Base-by-base conservation (phyloP, 2,329 filamentous ascomycete species). In the Alternaria conjuncta region DNA sequence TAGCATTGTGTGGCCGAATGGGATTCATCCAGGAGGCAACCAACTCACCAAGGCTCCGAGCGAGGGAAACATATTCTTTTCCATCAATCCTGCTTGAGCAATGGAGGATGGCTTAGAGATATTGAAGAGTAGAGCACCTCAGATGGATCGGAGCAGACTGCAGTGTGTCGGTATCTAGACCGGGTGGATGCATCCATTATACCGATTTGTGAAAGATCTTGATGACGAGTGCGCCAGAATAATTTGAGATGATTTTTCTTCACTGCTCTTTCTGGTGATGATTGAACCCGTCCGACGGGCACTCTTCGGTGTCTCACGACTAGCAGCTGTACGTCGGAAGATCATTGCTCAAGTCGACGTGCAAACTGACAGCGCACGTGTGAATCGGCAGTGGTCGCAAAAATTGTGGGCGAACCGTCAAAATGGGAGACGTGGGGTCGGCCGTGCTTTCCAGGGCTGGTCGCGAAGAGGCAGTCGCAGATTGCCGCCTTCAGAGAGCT, bases 11-110 rank as follows among this genome's bases (percentile, higher is more conserved):
- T 76, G 73, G 73, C 66, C 71, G 5, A 61, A 61, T 10, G 75
- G 74, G 3, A 60, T 63, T 9, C 62, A 75, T 59, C 70, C 70
- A 30, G 71, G 68, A 28, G 72, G 71, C 5, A 72, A 65, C 45
- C 71, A 74, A 43, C 67, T 72, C 3, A 71, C 71, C 26, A 65
- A 65, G 5, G 57, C 63, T 11, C 54, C 60, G 26, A 71, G 64
- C 32, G 61, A 69, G 25, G 67, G 71, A 10, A 69, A 75, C 57
- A 56, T 76, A 8, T 70, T 72, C 21, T 71, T 77, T 26, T 73
- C 28, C 69, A 64, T 64, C 23, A 32, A 57, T 25, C 53, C 54
- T 30, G 30, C n/a, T 18, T 55, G 36, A 57, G 46, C 1, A 41
- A 25, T 23, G 23, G 28, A 46, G 13, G 7, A n/a, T 25, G 26